Evolutionary conservation across 768 basidiomycete species (phyloP).

Genomic region (Termitomyces sp.): DNA sequence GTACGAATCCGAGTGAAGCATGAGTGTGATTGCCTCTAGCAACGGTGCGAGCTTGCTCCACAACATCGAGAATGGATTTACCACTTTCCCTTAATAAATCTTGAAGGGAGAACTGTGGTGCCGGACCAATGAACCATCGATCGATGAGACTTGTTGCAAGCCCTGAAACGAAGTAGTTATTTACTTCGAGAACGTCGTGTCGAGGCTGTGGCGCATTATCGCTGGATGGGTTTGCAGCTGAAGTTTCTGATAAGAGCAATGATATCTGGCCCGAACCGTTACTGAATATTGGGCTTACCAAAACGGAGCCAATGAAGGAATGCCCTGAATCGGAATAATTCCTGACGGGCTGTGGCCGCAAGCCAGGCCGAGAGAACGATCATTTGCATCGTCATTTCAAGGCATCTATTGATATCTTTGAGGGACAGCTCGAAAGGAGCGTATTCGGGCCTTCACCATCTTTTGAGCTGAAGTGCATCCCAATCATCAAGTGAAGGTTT

Average conservation of each 20-base stretch:
- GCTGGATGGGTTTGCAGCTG: constrained; percentile 45
- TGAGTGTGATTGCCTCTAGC: constrained; percentile 43
- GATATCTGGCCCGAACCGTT: not conserved
- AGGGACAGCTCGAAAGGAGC: constrained; percentile 49
- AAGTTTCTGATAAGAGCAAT: constrained; percentile 33
- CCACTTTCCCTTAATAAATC: constrained; percentile 42
- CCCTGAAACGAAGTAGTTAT: constrained; percentile 73
- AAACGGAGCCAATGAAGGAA: constrained; percentile 76
- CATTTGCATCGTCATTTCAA: constrained; percentile 49
- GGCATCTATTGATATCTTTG: constrained; percentile 46
- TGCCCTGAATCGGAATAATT: constrained; percentile 70
- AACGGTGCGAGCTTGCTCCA: constrained; percentile 46
- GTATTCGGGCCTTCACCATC: constrained; percentile 50
- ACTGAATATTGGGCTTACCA: constrained; percentile 40
- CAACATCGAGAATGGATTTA: constrained; percentile 32
- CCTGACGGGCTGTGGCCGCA: constrained; percentile 59
- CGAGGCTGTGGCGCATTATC: constrained; percentile 50
- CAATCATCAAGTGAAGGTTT: constrained; percentile 2
- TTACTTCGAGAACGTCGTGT: constrained; percentile 78
- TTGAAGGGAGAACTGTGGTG: constrained; percentile 44
- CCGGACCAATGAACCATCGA: constrained; percentile 72
- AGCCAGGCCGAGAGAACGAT: constrained; percentile 70
- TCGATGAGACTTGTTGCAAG: constrained; percentile 68
- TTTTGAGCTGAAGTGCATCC: constrained; percentile 6
- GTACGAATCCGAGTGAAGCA: constrained; percentile 54